These are phyloP conservation scores for Ceratonia siliqua DNA, from an alignment of 306 rosid genomes.

Conservation along the genomic window DNA sequence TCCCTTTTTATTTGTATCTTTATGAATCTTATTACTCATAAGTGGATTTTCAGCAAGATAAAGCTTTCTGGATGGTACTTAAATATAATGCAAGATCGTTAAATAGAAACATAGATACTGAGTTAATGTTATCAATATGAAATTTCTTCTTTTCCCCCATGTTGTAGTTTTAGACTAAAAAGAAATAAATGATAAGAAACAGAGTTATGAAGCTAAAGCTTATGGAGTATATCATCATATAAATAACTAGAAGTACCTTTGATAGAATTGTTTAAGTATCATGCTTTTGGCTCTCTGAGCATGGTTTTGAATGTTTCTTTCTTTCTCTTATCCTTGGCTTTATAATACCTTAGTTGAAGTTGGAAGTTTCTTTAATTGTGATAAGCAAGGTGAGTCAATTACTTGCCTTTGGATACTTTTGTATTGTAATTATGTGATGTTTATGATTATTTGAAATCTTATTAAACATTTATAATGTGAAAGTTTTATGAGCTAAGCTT, in stretches of 20 bases:
- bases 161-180: neutral
- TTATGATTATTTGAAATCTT: no score
- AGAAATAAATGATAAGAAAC: neutral
- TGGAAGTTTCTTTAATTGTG: no score
- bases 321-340: no score
- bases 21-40: neutral
- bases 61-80: neutral
- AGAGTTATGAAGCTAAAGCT: neutral
- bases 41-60: neutral
- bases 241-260: neutral
- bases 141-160: neutral
- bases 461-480: no score
- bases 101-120: neutral
- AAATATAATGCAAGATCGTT: neutral
- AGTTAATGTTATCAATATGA: neutral
- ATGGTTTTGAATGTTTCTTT: no score
- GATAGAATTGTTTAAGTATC: neutral
- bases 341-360: no score
- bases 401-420: no score
- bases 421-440: no score
- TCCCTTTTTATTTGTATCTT: neutral
- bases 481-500: no score
- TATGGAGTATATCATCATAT: neutral
- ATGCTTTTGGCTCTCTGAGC: neutral
- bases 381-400: no score